Evolutionary conservation across 805 yeast genomes (phyloP), one percentile per base, ranked within the genome.

Genomic region (Saccharomycopsis synnaedendra): DNA sequence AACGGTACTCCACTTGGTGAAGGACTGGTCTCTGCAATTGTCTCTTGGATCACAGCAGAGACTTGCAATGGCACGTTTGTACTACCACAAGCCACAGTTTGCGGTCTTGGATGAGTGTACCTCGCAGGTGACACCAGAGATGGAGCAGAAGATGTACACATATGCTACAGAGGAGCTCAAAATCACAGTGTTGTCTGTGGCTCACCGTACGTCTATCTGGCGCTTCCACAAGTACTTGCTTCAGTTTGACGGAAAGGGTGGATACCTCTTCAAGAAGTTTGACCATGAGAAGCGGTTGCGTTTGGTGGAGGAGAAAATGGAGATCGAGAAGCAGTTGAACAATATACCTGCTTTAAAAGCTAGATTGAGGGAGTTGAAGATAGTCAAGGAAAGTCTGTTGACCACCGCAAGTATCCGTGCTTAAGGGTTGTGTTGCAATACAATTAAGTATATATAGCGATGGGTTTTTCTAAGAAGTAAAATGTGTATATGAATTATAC

Each of bases 31-130:
- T 6, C 96, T 87, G 55, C 85, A 88, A 55, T 69, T 89, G 52
- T 82, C 94, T 1, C 80, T 82, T 54, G 97, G 97, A 31, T 94
- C 89, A 29, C 96, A 89, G 63, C 97, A 89, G 62, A 70, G 96
- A 56, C 71, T 89, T 54, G 96, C 96, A 9, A 82, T 90, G 84
- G 96, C 95, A 3, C 74, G 97, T 58, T 71, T 89, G 64, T 89
- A 85, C 60, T 89, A 88, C 60, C 96, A 89, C 63, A 74, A 75
- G 57, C 97, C 97, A 1, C 83, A 79, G 62, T 89, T 88, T 70
- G 97, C 97, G 0, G 95, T 89, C 30, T 69, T 89, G 54, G 97
- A 89, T 65, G 97, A 89, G 67, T 89, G 96, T 64, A 89, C 97
- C 0, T 86, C 96, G 3, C 90, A 95, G 1, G 95, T 89, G 2